Percentiles rank a stretch among this genome's conserved stretches.
These are phyloP conservation scores for Aspergillus cejpii DNA, from an alignment of 2,329 filamentous ascomycete genomes.

Conservation along the genomic window DNA sequence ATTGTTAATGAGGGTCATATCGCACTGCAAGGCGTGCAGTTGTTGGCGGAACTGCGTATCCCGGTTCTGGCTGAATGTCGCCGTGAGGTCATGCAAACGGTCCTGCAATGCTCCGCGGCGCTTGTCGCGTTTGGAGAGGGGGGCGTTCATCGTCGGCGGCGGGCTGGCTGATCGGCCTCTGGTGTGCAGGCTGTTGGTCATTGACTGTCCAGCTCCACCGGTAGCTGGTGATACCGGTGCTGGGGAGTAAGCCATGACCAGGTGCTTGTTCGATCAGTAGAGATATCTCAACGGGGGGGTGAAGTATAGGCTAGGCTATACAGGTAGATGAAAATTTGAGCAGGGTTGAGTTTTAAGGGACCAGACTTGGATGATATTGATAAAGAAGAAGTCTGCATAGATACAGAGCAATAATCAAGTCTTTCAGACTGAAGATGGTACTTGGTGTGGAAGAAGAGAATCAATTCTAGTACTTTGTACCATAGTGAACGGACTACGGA, in stretches of 20 bases:
- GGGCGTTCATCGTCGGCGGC: slow-evolving; percentile 29
- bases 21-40: slow-evolving; percentile 83
- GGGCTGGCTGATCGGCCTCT: slow-evolving; percentile 30
- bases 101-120: slow-evolving; percentile 76
- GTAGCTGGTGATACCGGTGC: slow-evolving; percentile 29
- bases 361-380: too few species aligned
- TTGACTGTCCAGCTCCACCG: slow-evolving; percentile 14
- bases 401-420: too few species aligned
- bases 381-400: too few species aligned
- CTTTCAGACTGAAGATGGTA: too few species aligned
- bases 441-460: too few species aligned
- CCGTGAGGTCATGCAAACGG: slow-evolving; percentile 66
- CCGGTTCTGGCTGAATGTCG: slow-evolving; percentile 71
- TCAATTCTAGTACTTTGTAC: too few species aligned
- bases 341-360: too few species aligned
- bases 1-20: slow-evolving; percentile 77
- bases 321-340: slow-evolving; percentile 1
- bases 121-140: slow-evolving; percentile 78
- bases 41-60: slow-evolving; percentile 83
- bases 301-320: slow-evolving; percentile 3
- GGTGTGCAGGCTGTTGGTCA: slow-evolving; percentile 19
- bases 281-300: slow-evolving; percentile 3
- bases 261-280: slow-evolving; percentile 1
- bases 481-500: too few species aligned
- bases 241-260: slow-evolving; percentile 37